Conservation (phyloP, 1,284 basidiomycete species). For the Ustilago curta region DNA sequence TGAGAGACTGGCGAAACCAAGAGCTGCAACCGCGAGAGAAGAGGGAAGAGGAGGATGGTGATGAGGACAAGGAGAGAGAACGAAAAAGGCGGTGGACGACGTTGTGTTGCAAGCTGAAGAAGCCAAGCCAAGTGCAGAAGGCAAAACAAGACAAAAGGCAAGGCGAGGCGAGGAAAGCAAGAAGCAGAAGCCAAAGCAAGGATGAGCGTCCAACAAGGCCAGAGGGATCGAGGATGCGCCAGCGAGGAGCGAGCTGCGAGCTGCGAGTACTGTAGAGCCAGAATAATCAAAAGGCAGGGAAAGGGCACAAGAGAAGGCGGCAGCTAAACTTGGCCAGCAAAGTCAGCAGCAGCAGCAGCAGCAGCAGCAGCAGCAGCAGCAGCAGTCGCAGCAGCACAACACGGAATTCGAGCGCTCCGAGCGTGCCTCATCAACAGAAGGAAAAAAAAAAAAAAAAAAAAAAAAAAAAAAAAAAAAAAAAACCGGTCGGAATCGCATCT, state of each 20-base stretch:
- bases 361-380: too few relatives aligned
- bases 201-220: too few relatives aligned
- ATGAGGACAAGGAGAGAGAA: conserved; percentile 2
- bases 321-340: not conserved
- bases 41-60: not conserved
- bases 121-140: too few relatives aligned
- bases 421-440: not conserved
- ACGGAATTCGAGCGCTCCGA: conserved; percentile 2
- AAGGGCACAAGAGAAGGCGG: not conserved
- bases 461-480: too few relatives aligned
- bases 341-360: not conserved
- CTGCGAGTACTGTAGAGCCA: not conserved
- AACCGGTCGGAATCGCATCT: conserved; percentile 5
- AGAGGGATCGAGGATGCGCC: too few relatives aligned
- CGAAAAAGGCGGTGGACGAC: not conserved
- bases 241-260: conserved; percentile 4
- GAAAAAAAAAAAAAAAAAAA: not conserved
- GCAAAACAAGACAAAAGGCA: too few relatives aligned
- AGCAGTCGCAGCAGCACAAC: too few relatives aligned
- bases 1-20: conserved; percentile 1
- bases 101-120: conserved; percentile 1
- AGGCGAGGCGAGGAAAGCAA: too few relatives aligned
- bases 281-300: not conserved
- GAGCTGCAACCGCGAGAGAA: not conserved
- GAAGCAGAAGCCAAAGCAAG: too few relatives aligned